Base-by-base conservation (phyloP, 1,139 yeast genomes). In the Torulaspora pretoriensis region DNA sequence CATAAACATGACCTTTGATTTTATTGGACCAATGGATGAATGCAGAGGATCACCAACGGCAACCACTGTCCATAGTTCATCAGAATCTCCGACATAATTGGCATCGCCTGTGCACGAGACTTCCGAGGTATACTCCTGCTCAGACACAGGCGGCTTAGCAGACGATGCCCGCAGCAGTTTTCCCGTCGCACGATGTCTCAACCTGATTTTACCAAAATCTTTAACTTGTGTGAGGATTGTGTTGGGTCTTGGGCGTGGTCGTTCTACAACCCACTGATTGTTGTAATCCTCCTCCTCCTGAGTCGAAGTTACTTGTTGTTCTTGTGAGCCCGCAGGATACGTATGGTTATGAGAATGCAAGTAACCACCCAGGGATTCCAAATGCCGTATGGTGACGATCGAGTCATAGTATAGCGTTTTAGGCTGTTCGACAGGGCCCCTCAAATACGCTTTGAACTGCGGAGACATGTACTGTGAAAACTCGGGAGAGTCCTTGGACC, bases 61-160 rank as follows among this genome's bases (percentile, higher is more conserved):
- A n/a, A 40, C 49, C 4, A 60, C 39, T n/a, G 49, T 72, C 68
- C 82, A 81, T 39, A 73, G 74, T 57, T 79, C 80, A 52, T 74
- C 74, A 5, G 68, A 60, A 47, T 78, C 77, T 2, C 79, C 83
- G 1, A 53, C 49, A 46, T 71, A 69, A 1, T 72, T 69, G 3
- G 69, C 32, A 50, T 77, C 75, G 6, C 86, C 87, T 37, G 78
- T 57, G 51, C 85, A 77, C 26, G 84, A 74, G 0, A 86, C 90
- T 63, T 85, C 92, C 50, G 70, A 75, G 54, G 87, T 80, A 59
- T 86, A 85, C 33, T 87, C 95, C 57, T 83, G 86, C 54, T 85
- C 94, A 2, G 89, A 77, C 23, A 85, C 73, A 4, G 95, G 95
- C 0, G 95, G 92, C 47, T 82, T 73, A 2, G 72, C 67, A 34